Conservation (phyloP, 805 yeast species). For the Metschnikowia sp. region DNA sequence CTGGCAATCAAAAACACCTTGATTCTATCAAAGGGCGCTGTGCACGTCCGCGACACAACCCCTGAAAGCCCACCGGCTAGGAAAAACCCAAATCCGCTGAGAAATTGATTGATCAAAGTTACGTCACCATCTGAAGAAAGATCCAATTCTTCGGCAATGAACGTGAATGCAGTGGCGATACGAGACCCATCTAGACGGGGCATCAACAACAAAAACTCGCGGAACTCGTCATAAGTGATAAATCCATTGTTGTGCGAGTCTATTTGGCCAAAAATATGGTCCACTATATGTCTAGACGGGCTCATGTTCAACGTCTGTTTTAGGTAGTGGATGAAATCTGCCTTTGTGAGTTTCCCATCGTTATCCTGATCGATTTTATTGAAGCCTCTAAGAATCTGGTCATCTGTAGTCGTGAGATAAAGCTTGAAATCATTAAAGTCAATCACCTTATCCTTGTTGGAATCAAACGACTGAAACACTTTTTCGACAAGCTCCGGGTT, state of each 20-base stretch:
- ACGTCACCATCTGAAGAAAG: constrained; percentile 91
- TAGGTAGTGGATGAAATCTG: constrained; percentile 68
- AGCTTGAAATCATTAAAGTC: constrained; percentile 65
- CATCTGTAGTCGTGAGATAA: constrained; percentile 65
- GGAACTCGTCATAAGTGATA: constrained; percentile 81
- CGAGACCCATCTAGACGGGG: constrained; percentile 79
- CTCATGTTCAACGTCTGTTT: constrained; percentile 47
- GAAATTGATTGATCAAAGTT: constrained; percentile 70
- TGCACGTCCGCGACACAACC: constrained; percentile 90
- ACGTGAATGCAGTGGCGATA: constrained; percentile 75
- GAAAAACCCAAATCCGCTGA: constrained; percentile 86
- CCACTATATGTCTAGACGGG: constrained; percentile 52
- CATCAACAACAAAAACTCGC: constrained; percentile 75
- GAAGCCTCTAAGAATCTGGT: constrained; percentile 68
- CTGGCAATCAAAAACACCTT: constrained; percentile 93
- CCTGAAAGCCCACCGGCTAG: constrained; percentile 95
- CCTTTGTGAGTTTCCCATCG: constrained; percentile 65
- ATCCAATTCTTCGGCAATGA: constrained; percentile 75
- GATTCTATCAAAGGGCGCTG: constrained; percentile 95
- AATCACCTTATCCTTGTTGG: constrained; percentile 52
- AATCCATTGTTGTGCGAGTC: constrained; percentile 60
- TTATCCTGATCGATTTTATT: constrained; percentile 62
- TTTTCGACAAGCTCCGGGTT: constrained; percentile 56
- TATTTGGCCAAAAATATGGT: constrained; percentile 51
- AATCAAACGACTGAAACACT: constrained; percentile 58